phyloP scores from a whole-genome alignment of 2,329 filamentous ascomycete species.

The Byssochlamys sp. region DNA sequence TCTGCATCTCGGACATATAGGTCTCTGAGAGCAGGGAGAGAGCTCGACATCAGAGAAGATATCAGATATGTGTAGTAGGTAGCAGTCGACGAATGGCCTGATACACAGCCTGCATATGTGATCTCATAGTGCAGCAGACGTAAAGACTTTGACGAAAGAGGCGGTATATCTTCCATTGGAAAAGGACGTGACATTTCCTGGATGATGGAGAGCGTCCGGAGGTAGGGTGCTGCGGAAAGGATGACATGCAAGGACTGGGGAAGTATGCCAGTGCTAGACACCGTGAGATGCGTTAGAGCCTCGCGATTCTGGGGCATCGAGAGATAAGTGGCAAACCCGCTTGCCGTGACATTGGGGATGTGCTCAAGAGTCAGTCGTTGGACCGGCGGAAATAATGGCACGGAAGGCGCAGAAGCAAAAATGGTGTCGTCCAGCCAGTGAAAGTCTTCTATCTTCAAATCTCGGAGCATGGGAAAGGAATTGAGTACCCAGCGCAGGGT shows the following conservation, averaged over 20 bases:
- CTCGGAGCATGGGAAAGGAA: constrained; percentile 56
- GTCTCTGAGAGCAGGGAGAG: constrained; percentile 61
- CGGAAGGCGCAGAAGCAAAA: constrained; percentile 55
- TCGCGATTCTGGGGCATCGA: constrained; percentile 50
- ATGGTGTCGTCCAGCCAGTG: constrained; percentile 65
- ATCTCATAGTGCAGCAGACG: constrained; percentile 75
- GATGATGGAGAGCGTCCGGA: constrained; percentile 44
- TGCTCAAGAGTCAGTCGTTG: constrained; percentile 64
- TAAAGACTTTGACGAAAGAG: constrained; percentile 60
- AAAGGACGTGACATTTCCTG: constrained; percentile 50
- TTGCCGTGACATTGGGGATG: constrained; percentile 59
- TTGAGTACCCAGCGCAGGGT: constrained; percentile 60
- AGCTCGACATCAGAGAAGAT: constrained; percentile 66
- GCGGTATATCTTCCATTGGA: constrained; percentile 48
- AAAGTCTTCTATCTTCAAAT: constrained; percentile 64
- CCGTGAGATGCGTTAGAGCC: constrained; percentile 56
- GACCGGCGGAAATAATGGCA: constrained; percentile 66
- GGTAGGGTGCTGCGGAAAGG: constrained; percentile 31
- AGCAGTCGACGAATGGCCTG: constrained; percentile 42
- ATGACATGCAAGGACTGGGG: constrained; percentile 34
- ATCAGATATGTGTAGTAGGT: constrained; percentile 78
- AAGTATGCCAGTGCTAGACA: constrained; percentile 61
- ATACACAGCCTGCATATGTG: constrained; percentile 48
- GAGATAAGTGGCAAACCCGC: constrained; percentile 62
- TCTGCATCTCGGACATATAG: constrained; percentile 78